These are phyloP conservation scores for Microbotryum lychnidis-dioicae DNA, from an alignment of 1,284 basidiomycete genomes.

Conservation along the genomic window DNA sequence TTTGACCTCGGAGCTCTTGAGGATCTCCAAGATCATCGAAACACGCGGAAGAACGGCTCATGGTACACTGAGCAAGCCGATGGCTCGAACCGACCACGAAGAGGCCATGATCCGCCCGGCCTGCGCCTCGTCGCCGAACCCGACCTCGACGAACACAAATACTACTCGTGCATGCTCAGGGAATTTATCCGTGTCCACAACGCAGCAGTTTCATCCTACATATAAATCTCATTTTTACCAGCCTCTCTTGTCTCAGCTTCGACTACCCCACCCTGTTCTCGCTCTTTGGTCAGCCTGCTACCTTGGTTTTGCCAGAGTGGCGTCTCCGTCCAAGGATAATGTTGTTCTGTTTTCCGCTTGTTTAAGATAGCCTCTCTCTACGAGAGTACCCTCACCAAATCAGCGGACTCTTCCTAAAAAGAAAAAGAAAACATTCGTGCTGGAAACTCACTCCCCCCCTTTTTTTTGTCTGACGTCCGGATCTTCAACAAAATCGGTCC, in stretches of 20 bases:
- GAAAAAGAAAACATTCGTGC: background rate
- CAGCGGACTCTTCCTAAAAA: too few species aligned
- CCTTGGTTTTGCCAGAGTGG: too few species aligned
- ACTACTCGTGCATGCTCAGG: conserved; percentile 9
- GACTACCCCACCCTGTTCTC: background rate
- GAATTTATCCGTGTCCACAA: too few species aligned
- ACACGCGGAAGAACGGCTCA: too few species aligned
- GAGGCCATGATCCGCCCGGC: conserved; percentile 8
- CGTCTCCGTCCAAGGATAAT: background rate
- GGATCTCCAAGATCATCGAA: background rate
- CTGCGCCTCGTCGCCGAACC: conserved; percentile 14
- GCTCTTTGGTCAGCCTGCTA: background rate
- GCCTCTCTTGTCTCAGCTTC: background rate
- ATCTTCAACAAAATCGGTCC: background rate
- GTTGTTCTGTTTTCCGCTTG: conserved; percentile 55
- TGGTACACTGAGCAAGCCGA: too few species aligned
- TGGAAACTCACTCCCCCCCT: background rate
- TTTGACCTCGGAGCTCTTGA: background rate
- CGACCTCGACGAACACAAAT: conserved; percentile 15
- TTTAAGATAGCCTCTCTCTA: conserved; percentile 41
- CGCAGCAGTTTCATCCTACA: too few species aligned
- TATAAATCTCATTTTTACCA: conserved; percentile 30
- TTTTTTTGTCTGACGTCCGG: background rate
- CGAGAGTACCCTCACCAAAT: background rate
- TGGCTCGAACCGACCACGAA: background rate